These are phyloP conservation scores for Paramecium tetraurelia DNA, from an alignment of 73 alveolate genomes.

Conservation along the genomic window DNA sequence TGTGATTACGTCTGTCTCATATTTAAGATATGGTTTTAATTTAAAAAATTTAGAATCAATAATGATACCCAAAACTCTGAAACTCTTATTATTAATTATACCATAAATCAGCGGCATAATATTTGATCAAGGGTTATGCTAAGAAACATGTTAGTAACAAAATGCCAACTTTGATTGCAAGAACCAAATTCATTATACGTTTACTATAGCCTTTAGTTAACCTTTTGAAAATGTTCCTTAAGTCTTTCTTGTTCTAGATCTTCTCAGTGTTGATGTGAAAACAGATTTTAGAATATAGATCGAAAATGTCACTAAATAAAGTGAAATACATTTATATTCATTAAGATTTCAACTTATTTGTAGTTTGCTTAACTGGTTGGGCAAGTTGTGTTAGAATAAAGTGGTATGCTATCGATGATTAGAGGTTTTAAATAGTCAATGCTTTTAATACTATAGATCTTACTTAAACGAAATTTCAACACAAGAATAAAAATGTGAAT, in stretches of 20 bases:
- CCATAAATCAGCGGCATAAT: no score
- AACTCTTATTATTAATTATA: no score
- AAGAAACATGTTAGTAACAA: background rate
- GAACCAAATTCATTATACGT: background rate
- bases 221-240: background rate
- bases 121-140: background rate
- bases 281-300: background rate
- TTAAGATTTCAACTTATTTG: background rate
- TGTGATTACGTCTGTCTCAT: no score
- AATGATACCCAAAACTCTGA: no score
- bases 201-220: no score
- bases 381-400: background rate
- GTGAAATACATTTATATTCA: background rate
- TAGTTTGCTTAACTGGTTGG: background rate
- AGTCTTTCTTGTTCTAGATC: background rate
- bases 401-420: background rate
- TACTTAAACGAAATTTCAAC: background rate
- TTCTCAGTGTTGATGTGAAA: background rate
- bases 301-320: background rate
- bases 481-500: background rate
- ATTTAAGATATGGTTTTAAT: no score
- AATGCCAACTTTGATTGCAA: background rate
- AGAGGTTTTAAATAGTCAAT: background rate
- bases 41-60: no score
- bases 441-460: background rate